Evolutionary conservation across 257 asterid genomes (phyloP), one percentile per base, ranked within the genome.

Genomic region (Jasminum sambac): DNA sequence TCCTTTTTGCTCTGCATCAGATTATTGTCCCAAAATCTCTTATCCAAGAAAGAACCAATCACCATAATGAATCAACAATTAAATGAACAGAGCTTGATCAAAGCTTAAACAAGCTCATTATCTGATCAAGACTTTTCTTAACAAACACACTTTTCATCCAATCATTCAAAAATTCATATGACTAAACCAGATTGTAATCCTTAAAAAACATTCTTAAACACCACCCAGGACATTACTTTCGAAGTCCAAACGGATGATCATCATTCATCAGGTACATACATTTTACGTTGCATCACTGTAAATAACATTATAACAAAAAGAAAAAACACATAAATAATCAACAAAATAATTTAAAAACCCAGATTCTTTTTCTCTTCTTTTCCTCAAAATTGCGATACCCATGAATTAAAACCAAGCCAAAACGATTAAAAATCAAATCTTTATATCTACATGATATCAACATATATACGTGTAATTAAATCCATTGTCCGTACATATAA

Each of bases 291-390:
- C 55, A 44, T 74, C 43, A 44, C 13, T 1, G 19, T 13, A 13
- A 37, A 40, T 6, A 19, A 50, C 1, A 30, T 26, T 37, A 55
- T 5, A 11, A 9, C 21, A 21, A 55, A 50, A 21, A 0, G 16
- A 0, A 21, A 21, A 24, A 55, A 43, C 44, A 2, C 44, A 40
- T 40, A 40, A 6, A 30, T 1, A 30, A 30, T 30, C 4, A 30
- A 30, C 36, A 30, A 30, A 30, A 30, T 30, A 30, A 30, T 1
- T 30, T 30, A 39, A 7, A 10, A 8, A 14, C 17, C 58, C 11
- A 48, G 21, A 48, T 19, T 52, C 5, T 19, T 50, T 55, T 21
- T 55, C 43, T 69, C 43, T 62, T 55, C 25, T n/a, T 64, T 72
- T 37, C 40, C 34, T n/a, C 11, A 3, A 40, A 64, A 42, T 8